Conservation (phyloP, 768 basidiomycete genomes). For the Lentinus brumalis region DNA sequence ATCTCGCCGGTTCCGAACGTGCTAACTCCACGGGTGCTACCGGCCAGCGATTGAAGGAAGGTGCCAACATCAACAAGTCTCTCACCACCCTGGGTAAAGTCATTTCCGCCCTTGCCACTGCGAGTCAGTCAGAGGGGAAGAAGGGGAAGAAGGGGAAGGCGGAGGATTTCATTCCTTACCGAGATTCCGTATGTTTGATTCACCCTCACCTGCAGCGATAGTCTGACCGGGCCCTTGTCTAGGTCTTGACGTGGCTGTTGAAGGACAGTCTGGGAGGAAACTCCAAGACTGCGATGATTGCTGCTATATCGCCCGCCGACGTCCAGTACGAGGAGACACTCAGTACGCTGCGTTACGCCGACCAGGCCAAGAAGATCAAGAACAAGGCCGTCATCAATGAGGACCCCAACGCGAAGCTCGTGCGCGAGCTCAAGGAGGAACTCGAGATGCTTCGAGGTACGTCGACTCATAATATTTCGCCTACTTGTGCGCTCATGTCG, state of each 20-base stretch:
- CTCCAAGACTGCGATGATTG: constrained; percentile 99
- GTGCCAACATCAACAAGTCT: constrained; percentile 98
- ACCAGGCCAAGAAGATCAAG: constrained; percentile 99
- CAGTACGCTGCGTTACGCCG: constrained; percentile 95
- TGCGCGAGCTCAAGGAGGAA: constrained; percentile 98
- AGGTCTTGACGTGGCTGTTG: constrained; percentile 97
- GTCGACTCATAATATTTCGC: constrained; percentile 11
- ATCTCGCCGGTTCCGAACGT: constrained; percentile 95
- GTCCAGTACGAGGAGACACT: constrained; percentile 88
- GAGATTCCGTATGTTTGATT: constrained; percentile 79
- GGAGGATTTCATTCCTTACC: constrained; percentile 95
- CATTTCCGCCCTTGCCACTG: constrained; percentile 80
- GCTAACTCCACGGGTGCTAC: constrained; percentile 99
- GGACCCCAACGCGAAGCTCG: constrained; percentile 98
- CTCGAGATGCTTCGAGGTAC: constrained; percentile 86
- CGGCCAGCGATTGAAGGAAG: constrained; percentile 93
- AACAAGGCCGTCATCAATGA: constrained; percentile 99
- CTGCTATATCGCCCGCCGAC: constrained; percentile 97
- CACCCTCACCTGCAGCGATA: not conserved
- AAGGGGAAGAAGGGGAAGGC: constrained; percentile 83
- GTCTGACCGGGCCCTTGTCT: not conserved
- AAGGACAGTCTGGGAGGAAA: constrained; percentile 98
- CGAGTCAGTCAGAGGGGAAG: constrained; percentile 57
- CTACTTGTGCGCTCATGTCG: constrained; percentile 11
- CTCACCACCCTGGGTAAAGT: constrained; percentile 98